Conservation (phyloP, 1,284 basidiomycete genomes). For the Malassezia psittaci region DNA sequence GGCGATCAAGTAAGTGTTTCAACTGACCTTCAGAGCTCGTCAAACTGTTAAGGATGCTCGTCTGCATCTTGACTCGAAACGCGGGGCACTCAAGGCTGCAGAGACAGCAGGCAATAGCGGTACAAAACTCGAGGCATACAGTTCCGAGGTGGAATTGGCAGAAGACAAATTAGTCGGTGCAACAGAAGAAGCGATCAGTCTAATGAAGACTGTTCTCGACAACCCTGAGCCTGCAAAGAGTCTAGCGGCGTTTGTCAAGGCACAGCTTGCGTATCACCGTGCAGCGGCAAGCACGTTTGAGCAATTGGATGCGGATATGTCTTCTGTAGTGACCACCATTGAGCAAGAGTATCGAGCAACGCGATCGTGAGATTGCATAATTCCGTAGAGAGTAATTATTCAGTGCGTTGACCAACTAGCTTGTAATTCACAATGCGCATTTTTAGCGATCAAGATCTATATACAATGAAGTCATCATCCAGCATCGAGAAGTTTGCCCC, state of each 20-base stretch:
- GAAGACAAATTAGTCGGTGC: slow-evolving; percentile 67
- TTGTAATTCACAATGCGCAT: too few species aligned
- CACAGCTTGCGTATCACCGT: slow-evolving; percentile 73
- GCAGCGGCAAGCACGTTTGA: slow-evolving; percentile 60
- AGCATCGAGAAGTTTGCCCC: too few species aligned
- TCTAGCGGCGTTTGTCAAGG: slow-evolving; percentile 80
- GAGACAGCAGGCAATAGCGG: slow-evolving; percentile 23
- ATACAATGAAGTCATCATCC: too few species aligned
- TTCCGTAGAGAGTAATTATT: too few species aligned
- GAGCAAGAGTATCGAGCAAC: slow-evolving; percentile 72
- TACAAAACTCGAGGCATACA: slow-evolving; percentile 32
- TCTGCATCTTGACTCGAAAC: slow-evolving; percentile 43
- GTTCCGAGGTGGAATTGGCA: slow-evolving; percentile 42
- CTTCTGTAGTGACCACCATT: slow-evolving; percentile 74
- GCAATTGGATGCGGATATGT: slow-evolving; percentile 72
- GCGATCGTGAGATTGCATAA: slow-evolving; percentile 20
- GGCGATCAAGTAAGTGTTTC: slow-evolving; percentile 25
- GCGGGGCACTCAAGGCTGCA: slow-evolving; percentile 35
- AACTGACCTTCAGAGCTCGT: slow-evolving; percentile 20
- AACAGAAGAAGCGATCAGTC: slow-evolving; percentile 91
- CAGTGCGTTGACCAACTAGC: too few species aligned
- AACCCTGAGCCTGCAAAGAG: slow-evolving; percentile 94
- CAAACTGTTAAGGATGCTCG: slow-evolving; percentile 41
- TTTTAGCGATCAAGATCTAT: too few species aligned
- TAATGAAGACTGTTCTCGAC: slow-evolving; percentile 95